A percentile compares a stretch with the other conserved stretches of the same genome.
These are phyloP conservation scores for Beauveria australis DNA, from an alignment of 2,329 filamentous ascomycete genomes.

Conservation along the genomic window DNA sequence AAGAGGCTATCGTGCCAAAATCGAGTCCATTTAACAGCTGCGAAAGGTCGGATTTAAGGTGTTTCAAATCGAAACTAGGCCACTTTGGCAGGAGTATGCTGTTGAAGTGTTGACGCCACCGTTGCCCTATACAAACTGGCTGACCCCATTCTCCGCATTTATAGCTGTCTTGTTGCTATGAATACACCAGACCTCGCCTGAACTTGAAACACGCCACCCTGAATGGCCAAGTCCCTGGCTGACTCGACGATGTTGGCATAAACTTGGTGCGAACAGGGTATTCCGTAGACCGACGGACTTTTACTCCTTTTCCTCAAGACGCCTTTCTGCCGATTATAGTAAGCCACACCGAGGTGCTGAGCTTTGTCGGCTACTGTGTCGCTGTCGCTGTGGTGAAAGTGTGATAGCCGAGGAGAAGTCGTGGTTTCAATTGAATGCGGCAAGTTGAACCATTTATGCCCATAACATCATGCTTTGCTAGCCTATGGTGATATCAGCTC, in stretches of 20 bases:
- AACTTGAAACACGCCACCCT: slow-evolving; percentile 9
- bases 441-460: too few species aligned
- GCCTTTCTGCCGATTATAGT: not conserved
- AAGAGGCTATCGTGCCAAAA: not conserved
- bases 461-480: too few species aligned
- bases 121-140: not conserved
- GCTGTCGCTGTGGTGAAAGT: not conserved
- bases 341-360: not conserved
- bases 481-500: not conserved
- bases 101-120: not conserved
- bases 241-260: not conserved
- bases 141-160: not conserved
- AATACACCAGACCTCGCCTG: slow-evolving; percentile 7
- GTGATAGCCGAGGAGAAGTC: not conserved
- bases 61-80: slow-evolving; percentile 4
- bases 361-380: not conserved
- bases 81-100: not conserved
- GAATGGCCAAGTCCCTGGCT: not conserved
- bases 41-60: not conserved
- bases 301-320: too few species aligned
- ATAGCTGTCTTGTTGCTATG: not conserved
- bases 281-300: not conserved
- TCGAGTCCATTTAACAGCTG: not conserved
- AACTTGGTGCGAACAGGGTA: not conserved
- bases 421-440: too few species aligned